Evolutionary conservation across 192 early-diverging fungal species (phyloP).

Genomic region (Backusella circina): DNA sequence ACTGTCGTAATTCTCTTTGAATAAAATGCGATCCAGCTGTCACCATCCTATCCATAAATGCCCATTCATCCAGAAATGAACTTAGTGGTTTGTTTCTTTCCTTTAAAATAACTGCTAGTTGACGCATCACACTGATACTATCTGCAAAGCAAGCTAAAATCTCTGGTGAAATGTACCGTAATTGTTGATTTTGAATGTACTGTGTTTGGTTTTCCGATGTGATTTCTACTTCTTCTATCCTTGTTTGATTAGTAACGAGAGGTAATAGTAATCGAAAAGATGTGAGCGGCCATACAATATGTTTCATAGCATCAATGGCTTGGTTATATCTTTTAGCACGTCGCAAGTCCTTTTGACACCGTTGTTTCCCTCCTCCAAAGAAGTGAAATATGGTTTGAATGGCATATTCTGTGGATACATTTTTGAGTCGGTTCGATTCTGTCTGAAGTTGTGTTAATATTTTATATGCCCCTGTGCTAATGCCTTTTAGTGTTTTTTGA

Average conservation of each 20-base stretch:
- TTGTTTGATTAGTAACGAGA: background rate
- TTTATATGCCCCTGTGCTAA: background rate
- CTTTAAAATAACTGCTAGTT: background rate
- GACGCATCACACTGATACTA: constrained; percentile 10
- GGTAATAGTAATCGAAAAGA: constrained; percentile 6
- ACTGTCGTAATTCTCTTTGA: background rate
- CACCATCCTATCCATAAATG: background rate
- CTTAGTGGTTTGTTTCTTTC: background rate
- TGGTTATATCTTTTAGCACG: constrained; percentile 12
- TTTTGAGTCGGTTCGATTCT: constrained; percentile 7
- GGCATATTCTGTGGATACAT: constrained; percentile 2
- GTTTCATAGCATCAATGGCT: constrained; percentile 4
- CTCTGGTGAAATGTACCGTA: background rate
- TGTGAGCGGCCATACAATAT: background rate
- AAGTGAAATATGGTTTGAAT: constrained; percentile 3
- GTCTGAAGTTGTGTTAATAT: background rate
- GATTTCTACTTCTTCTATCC: background rate
- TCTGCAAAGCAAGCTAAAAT: background rate
- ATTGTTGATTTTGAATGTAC: background rate
- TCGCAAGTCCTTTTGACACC: background rate
- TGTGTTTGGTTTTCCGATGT: background rate
- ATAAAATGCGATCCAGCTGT: background rate
- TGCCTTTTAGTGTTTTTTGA: background rate
- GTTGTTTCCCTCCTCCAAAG: background rate
- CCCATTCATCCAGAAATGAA: constrained; percentile 4